phyloP scores from a whole-genome alignment of 345 rosid genomes.

The Rhodomyrtus tomentosa region DNA sequence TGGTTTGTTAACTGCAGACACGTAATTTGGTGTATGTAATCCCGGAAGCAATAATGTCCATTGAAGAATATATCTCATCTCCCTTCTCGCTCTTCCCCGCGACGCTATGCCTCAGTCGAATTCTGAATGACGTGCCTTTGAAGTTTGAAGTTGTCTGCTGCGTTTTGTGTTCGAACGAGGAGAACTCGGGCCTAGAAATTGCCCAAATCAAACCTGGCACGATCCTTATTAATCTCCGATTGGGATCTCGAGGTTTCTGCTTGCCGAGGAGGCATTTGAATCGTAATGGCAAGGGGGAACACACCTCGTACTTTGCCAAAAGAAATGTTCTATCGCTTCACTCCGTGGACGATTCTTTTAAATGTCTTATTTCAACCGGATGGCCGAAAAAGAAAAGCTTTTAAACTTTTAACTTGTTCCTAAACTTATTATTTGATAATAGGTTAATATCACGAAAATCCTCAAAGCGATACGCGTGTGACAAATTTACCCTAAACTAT shows the following conservation, averaged over 20 bases:
- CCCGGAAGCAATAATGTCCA: background rate
- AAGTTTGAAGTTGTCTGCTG: background rate
- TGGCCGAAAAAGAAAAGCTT: background rate
- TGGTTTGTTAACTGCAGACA: background rate
- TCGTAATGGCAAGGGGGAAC: background rate
- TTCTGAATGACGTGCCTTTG: background rate
- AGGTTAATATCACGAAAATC: no score
- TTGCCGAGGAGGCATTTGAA: background rate
- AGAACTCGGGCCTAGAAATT: background rate
- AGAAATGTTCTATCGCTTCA: background rate
- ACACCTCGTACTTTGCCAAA: background rate
- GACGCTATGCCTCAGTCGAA: background rate
- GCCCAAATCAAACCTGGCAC: background rate
- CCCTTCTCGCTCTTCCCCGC: background rate
- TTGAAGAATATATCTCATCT: background rate
- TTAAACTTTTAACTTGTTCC: no score
- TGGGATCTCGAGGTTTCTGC: background rate
- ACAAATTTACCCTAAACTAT: no score
- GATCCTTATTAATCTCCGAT: background rate
- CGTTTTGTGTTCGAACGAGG: background rate
- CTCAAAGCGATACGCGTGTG: no score
- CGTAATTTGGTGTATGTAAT: background rate
- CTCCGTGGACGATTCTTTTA: background rate
- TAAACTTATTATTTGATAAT: no score
- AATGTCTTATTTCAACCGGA: background rate